Evolutionary conservation across 345 rosid species (phyloP).

Genomic region (Ceriops decandra): DNA sequence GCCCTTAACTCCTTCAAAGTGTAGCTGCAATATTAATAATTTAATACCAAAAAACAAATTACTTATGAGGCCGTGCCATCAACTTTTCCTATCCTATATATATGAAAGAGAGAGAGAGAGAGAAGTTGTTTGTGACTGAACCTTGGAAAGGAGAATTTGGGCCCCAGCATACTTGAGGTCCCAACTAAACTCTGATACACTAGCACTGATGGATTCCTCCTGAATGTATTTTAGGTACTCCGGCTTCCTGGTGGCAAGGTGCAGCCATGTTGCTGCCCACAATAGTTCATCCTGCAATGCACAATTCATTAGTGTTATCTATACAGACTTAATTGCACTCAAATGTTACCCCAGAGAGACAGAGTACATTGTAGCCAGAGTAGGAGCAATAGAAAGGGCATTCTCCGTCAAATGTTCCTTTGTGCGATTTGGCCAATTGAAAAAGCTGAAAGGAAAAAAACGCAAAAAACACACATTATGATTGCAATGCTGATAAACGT

Average conservation of each 20-base stretch:
- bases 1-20: slow-evolving; percentile 41
- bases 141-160: slow-evolving; percentile 70
- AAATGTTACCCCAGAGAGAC: background rate
- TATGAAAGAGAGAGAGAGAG: background rate
- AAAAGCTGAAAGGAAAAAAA: slow-evolving; percentile 48
- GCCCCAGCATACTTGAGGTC: slow-evolving; percentile 90
- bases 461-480: background rate
- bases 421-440: slow-evolving; percentile 54
- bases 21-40: slow-evolving; percentile 40
- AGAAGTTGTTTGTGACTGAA: background rate
- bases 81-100: too few relatives aligned
- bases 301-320: background rate
- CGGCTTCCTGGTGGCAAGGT: slow-evolving; percentile 47
- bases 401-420: slow-evolving; percentile 86
- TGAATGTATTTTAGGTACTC: slow-evolving; percentile 41
- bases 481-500: too few relatives aligned
- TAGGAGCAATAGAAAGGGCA: slow-evolving; percentile 94
- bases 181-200: slow-evolving; percentile 87
- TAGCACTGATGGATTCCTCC: slow-evolving; percentile 53
- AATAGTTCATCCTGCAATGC: slow-evolving; percentile 72
- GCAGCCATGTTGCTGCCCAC: slow-evolving; percentile 94
- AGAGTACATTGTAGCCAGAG: slow-evolving; percentile 76
- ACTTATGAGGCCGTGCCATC: too few relatives aligned
- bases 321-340: background rate
- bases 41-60: background rate